Conservation (phyloP, 176 grass and related monocot genomes). For the Neostapfia colusana region DNA sequence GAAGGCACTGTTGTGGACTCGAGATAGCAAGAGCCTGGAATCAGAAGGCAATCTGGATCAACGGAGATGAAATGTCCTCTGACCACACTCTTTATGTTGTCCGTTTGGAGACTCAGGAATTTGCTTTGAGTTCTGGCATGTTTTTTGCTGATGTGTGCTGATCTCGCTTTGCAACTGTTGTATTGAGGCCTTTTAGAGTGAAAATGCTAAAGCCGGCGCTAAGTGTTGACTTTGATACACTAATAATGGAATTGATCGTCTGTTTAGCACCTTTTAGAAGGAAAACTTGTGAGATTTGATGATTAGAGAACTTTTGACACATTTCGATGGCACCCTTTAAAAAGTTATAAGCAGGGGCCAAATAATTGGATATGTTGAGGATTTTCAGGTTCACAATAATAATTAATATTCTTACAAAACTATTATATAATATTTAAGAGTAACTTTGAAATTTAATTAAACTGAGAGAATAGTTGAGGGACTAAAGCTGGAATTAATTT, state of each 20-base stretch:
- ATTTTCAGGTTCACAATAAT: constrained; percentile 10
- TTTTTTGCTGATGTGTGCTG: constrained; percentile 9
- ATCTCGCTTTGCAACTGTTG: constrained; percentile 13
- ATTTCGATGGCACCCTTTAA: neutral
- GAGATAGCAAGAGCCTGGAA: constrained; percentile 25
- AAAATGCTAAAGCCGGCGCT: constrained; percentile 18
- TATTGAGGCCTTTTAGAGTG: constrained; percentile 4
- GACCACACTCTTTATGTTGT: neutral
- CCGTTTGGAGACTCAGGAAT: neutral
- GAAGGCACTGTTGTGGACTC: constrained; percentile 51
- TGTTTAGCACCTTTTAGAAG: neutral
- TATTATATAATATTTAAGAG: no score
- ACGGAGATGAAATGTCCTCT: no score
- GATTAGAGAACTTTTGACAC: neutral
- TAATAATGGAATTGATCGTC: constrained; percentile 25
- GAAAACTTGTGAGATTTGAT: neutral
- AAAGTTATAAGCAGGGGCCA: neutral
- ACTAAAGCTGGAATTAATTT: no score
- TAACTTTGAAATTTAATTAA: no score
- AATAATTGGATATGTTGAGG: neutral
- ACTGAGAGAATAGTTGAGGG: no score
- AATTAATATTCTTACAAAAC: constrained; percentile 12
- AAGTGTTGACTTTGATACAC: neutral
- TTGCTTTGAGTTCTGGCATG: constrained; percentile 18
- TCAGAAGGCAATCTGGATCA: neutral